phyloP scores from a whole-genome alignment of 345 rosid species.

The Kandelia obovata region DNA sequence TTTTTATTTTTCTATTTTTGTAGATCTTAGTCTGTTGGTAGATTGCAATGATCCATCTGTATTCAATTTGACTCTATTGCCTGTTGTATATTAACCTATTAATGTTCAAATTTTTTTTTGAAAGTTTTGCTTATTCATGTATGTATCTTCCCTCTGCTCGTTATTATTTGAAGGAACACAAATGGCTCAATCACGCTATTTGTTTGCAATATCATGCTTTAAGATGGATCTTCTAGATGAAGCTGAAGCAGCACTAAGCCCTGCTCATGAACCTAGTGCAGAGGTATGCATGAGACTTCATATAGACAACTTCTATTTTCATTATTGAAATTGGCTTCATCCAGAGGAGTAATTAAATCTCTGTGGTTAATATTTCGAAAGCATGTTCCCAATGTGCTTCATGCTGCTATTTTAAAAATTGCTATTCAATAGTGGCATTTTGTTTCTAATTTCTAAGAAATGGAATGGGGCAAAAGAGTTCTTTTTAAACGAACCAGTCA shows the following conservation, averaged over 20 bases:
- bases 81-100: neutral
- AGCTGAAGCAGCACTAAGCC: constrained; percentile 86
- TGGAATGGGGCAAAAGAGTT: neutral
- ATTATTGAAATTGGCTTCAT: too few relatives aligned
- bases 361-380: too few relatives aligned
- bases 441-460: neutral
- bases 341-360: too few relatives aligned
- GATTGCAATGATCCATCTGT: neutral
- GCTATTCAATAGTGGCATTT: too few relatives aligned
- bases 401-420: neutral
- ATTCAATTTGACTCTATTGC: neutral
- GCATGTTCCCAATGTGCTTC: neutral
- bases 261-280: constrained; percentile 68
- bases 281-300: constrained; percentile 52
- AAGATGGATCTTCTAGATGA: constrained; percentile 94
- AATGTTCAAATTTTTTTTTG: constrained; percentile 10
- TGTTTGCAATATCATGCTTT: constrained; percentile 94
- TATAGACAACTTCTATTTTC: neutral
- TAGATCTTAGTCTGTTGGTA: constrained; percentile 5
- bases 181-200: constrained; percentile 93
- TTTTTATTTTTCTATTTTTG: neutral
- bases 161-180: constrained; percentile 64
- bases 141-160: constrained; percentile 13
- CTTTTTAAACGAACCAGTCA: neutral
- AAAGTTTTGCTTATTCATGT: constrained; percentile 17